phyloP scores from a whole-genome alignment of 2,329 filamentous ascomycete genomes.

The Alternaria hordeiaustralica region DNA sequence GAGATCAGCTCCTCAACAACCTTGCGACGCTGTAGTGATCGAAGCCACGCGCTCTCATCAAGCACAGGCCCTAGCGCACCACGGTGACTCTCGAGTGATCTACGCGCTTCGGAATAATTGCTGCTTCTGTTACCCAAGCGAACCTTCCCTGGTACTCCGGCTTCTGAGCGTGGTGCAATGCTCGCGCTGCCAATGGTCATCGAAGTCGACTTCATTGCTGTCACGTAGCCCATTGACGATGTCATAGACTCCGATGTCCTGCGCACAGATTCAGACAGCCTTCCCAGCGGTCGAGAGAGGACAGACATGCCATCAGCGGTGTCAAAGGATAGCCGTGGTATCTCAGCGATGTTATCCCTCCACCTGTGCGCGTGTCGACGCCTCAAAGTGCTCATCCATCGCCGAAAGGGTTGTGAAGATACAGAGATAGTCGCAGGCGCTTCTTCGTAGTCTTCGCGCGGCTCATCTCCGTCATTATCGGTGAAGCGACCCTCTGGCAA shows the following conservation, averaged over 20 bases:
- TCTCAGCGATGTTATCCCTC: slow-evolving; percentile 46
- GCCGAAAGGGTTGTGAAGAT: slow-evolving; percentile 63
- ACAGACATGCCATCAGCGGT: slow-evolving; percentile 17
- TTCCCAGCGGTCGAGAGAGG: slow-evolving; percentile 12
- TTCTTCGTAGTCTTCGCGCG: slow-evolving; percentile 5
- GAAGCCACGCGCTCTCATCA: slow-evolving; percentile 73
- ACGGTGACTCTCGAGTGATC: slow-evolving; percentile 64
- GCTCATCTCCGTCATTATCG: slow-evolving; percentile 24
- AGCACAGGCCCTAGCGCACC: slow-evolving; percentile 55
- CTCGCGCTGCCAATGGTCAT: slow-evolving; percentile 78
- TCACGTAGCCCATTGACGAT: slow-evolving; percentile 80
- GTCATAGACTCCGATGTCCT: slow-evolving; percentile 64
- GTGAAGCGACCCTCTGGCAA: slow-evolving; percentile 30
- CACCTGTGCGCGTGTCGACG: slow-evolving; percentile 56
- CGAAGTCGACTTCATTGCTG: slow-evolving; percentile 81
- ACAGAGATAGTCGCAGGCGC: neutral
- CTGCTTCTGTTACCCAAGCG: slow-evolving; percentile 67
- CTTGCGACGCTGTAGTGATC: slow-evolving; percentile 76
- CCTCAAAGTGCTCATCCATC: slow-evolving; percentile 75
- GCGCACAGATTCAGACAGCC: slow-evolving; percentile 36
- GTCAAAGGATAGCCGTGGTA: slow-evolving; percentile 46
- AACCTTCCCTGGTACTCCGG: slow-evolving; percentile 65
- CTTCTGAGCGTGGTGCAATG: slow-evolving; percentile 64
- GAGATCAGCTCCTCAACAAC: slow-evolving; percentile 84
- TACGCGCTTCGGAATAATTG: slow-evolving; percentile 66